phyloP scores from a whole-genome alignment of 1,284 basidiomycete genomes.

The Vanrija sp. region DNA sequence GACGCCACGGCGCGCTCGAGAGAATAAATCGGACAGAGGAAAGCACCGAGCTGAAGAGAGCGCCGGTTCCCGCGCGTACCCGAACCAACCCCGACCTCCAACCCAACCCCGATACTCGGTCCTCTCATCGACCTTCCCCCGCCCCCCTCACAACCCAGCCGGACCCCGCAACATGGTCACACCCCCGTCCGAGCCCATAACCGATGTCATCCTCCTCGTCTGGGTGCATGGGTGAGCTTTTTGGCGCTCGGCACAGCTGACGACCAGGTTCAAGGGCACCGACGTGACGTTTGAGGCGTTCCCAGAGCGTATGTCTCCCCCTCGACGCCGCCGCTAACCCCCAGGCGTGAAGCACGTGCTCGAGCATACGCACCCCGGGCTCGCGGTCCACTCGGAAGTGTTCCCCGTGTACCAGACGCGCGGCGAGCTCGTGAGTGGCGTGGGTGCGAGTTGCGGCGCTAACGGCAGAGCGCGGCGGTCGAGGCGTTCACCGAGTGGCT shows the following conservation, averaged over 20 bases:
- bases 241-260: background rate
- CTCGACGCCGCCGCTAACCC: constrained; percentile 21
- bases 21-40: too few species aligned
- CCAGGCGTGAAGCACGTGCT: constrained; percentile 71
- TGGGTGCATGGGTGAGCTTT: constrained; percentile 48
- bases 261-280: constrained; percentile 49
- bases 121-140: too few species aligned
- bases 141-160: too few species aligned
- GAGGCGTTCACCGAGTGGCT: constrained; percentile 84
- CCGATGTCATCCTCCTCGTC: constrained; percentile 46
- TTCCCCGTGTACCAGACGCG: constrained; percentile 93
- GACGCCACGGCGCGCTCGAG: too few species aligned
- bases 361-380: constrained; percentile 48
- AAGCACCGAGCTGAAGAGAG: too few species aligned
- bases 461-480: constrained; percentile 66
- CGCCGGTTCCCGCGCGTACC: too few species aligned
- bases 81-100: too few species aligned
- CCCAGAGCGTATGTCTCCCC: constrained; percentile 32
- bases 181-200: background rate
- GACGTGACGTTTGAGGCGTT: constrained; percentile 50
- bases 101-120: background rate
- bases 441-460: too few species aligned
- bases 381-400: constrained; percentile 65
- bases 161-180: too few species aligned
- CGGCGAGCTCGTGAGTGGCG: constrained; percentile 68